Evolutionary conservation across 345 rosid genomes (phyloP), one percentile per base, ranked within the genome.

Genomic region (Syzygium grande): DNA sequence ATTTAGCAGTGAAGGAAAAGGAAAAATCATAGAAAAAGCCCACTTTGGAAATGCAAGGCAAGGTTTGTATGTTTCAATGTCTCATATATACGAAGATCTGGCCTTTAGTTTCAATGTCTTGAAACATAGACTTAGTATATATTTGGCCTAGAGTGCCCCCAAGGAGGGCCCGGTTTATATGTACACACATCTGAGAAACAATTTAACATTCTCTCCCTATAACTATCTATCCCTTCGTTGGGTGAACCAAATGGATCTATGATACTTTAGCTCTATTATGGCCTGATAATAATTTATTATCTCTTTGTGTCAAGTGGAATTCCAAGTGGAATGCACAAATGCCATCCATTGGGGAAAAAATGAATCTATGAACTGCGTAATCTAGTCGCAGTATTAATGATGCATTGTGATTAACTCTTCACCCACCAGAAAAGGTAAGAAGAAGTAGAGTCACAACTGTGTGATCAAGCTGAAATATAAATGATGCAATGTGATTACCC

Each of bases 261-360:
- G 6, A 58, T 6, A 58, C 65, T 25, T 58, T 25, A 25, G 65
- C 65, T 25, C 5, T 25, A 25, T 52, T 58, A 58, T 58, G 29
- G n/a, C 63, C 4, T 58, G 25, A 58, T 11, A 11, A 27, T 27
- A 3, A 59, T 59, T 2, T 27, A 1, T 23, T 55, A 4, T 12
- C 63, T 58, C 11, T 58, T 58, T 4, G 65, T 11, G 15, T 27
- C 65, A 5, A 58, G 25, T 58, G 3, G 1, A 58, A 58, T 23
- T 58, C 15, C 65, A 1, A 10, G 1, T 1, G 15, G 15, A 23
- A 58, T 11, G 15, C 3, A 56, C 61, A 56, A 9, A 56, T 56
- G 5, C 9, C 5, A 23, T 0, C 0, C n/a, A 4, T 56, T 5
- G 46, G 46, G 7, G 4, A 1, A 41, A 41, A 41, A 41, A 41